Evolutionary conservation across 2,329 filamentous ascomycete species (phyloP), one percentile per base, ranked within the genome.

Genomic region (Knoxdaviesia proteae): DNA sequence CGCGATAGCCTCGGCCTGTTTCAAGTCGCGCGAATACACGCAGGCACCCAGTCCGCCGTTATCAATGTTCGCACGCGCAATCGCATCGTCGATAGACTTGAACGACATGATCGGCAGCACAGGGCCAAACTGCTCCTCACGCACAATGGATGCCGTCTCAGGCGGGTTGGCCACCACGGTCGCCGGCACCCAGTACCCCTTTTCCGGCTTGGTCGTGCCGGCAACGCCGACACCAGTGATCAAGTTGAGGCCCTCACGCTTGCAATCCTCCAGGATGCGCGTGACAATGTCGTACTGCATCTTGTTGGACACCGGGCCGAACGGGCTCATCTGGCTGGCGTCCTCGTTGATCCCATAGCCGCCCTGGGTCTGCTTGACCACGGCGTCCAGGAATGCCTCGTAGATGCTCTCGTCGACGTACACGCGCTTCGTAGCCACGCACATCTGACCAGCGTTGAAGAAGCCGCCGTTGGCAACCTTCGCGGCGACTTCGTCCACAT

Each of bases 101-200:
- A 74, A 82, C 20, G 64, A 67, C 44, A 79, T 51, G 6, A 80
- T 57, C 0, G 77, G 76, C 1, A 80, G 62, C 33, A 82, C 72
- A 0, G 77, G 77, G 0, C 68, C 68, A 36, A 60, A 60, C 0
- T 63, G 67, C 51, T 74, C 70, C 48, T 71, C 71, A 2, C 59
- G 56, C 1, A 76, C 70, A 33, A 79, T 66, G 0, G 62, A 59
- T 0, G 70, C 69, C 42, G 65, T 56, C 34, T 75, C 69, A 0
- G 69, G 65, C 1, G 73, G 73, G 49, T 73, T 71, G 44, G 74
- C 65, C 44, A 78, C 62, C 44, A 79, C 69, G n/a, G 69, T 68
- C 0, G 73, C 71, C 6, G 63, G 55, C 46, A 77, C 57, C 48
- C 69, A 73, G 54, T 68, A 77, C 3, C 71, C 74, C 41, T 65